Percentiles rank a stretch among this genome's conserved stretches.
These are phyloP conservation scores for Heterobasidion annosum DNA, from an alignment of 1,284 basidiomycete genomes.

Conservation along the genomic window DNA sequence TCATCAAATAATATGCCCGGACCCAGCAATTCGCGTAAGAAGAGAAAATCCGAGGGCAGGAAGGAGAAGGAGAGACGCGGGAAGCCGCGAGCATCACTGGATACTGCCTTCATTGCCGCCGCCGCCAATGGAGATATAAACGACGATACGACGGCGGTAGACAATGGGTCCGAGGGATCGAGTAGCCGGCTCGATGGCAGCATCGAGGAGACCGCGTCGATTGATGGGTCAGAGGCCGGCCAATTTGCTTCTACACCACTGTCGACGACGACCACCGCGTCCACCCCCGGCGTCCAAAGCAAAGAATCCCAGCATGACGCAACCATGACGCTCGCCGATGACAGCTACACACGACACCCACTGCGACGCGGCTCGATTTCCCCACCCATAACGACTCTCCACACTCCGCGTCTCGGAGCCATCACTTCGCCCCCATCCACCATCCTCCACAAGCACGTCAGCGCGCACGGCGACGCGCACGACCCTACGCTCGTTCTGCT, in stretches of 20 bases:
- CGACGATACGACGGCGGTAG: not conserved
- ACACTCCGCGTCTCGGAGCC: not conserved
- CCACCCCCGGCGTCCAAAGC: too few relatives aligned
- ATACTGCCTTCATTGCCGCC: not conserved
- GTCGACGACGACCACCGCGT: too few relatives aligned
- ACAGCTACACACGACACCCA: too few relatives aligned
- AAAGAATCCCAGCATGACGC: too few relatives aligned
- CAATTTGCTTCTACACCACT: too few relatives aligned
- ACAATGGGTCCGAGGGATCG: not conserved
- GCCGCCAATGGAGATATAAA: not conserved
- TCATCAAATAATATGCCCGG: conserved; percentile 28
- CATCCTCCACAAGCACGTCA: not conserved
- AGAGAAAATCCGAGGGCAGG: conserved; percentile 25
- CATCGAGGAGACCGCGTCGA: too few relatives aligned
- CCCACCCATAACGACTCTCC: not conserved
- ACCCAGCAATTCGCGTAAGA: conserved; percentile 34
- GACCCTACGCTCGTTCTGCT: conserved; percentile 16
- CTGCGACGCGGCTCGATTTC: too few relatives aligned
- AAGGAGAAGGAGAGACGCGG: conserved; percentile 23
- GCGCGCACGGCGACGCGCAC: conserved; percentile 2
- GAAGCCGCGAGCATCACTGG: conserved; percentile 2
- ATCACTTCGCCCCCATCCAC: not conserved
- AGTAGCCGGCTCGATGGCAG: too few relatives aligned
- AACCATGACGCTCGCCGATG: too few relatives aligned
- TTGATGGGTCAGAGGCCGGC: too few relatives aligned